phyloP scores from a whole-genome alignment of 202 grass and related monocot genomes.

The Setaria viridis region DNA sequence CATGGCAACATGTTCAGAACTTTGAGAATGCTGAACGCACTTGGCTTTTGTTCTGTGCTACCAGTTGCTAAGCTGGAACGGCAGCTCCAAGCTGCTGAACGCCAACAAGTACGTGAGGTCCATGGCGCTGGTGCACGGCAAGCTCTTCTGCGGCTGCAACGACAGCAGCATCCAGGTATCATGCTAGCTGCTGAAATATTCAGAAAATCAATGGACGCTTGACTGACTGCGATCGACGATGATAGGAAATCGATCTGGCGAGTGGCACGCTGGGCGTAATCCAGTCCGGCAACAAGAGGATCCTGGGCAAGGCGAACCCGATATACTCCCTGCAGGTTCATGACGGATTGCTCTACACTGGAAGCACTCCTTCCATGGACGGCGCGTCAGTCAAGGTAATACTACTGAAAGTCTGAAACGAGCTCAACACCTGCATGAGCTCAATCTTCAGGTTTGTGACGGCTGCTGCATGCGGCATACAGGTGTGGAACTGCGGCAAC shows the following conservation, averaged over 20 bases:
- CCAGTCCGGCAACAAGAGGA: conserved; percentile 64
- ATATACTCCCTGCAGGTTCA: conserved; percentile 56
- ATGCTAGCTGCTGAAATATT: neutral
- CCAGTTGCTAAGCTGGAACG: conserved; percentile 60
- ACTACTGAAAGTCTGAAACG: too few relatives aligned
- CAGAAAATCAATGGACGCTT: neutral
- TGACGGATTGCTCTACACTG: conserved; percentile 62
- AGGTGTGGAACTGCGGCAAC: conserved; percentile 67
- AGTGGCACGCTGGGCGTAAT: conserved; percentile 60
- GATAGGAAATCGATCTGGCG: conserved; percentile 70
- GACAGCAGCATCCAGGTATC: conserved; percentile 65
- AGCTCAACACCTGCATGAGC: neutral
- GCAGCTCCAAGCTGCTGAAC: conserved; percentile 57
- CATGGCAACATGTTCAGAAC: neutral
- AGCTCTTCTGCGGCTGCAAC: conserved; percentile 71
- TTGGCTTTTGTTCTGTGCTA: neutral
- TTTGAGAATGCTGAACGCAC: neutral
- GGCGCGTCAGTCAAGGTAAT: conserved; percentile 63
- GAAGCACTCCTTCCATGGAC: conserved; percentile 40
- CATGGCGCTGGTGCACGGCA: conserved; percentile 67
- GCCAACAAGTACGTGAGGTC: conserved; percentile 61
- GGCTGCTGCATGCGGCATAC: neutral
- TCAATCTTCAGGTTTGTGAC: neutral
- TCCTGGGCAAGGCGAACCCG: conserved; percentile 67
- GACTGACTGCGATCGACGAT: neutral